Evolutionary conservation across 345 rosid species (phyloP).

Genomic region (Boechera retrofracta): DNA sequence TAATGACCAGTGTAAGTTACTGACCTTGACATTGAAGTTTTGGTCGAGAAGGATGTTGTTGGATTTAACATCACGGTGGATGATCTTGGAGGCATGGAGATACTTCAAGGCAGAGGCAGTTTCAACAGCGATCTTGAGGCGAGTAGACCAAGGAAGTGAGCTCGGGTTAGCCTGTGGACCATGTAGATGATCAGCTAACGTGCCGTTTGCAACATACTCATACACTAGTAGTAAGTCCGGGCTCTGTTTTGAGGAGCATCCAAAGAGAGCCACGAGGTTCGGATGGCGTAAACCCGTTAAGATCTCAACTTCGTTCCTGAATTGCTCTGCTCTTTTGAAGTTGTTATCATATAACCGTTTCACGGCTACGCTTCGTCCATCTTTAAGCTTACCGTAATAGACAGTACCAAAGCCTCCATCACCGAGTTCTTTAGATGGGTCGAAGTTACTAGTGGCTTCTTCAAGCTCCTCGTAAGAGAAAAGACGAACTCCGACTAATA

Average conservation of each 20-base stretch:
- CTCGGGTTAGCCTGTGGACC: conserved; percentile 71
- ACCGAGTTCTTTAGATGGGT: conserved; percentile 73
- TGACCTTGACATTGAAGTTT: conserved; percentile 68
- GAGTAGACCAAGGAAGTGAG: conserved; percentile 61
- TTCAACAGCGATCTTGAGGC: conserved; percentile 82
- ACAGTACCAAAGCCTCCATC: conserved; percentile 97
- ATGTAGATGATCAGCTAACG: conserved; percentile 85
- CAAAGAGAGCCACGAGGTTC: conserved; percentile 77
- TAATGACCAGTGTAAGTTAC: conserved; percentile 4
- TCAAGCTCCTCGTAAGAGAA: conserved; percentile 73
- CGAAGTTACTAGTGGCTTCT: conserved; percentile 74
- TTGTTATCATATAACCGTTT: conserved; percentile 84
- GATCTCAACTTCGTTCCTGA: conserved; percentile 82
- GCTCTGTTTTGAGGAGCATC: conserved; percentile 85
- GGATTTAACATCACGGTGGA: conserved; percentile 93
- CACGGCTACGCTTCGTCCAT: conserved; percentile 83
- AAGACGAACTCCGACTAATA: conserved; percentile 53
- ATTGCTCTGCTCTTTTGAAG: conserved; percentile 76
- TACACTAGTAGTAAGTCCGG: conserved; percentile 79
- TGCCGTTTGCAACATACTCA: conserved; percentile 84
- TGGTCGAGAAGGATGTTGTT: conserved; percentile 83
- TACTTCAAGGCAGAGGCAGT: conserved; percentile 78
- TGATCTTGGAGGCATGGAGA: conserved; percentile 74
- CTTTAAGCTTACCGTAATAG: conserved; percentile 79
- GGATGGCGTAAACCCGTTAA: conserved; percentile 69